These are phyloP conservation scores for Camptophora hylomeconis DNA, from an alignment of 2,329 filamentous ascomycete genomes.

Conservation along the genomic window DNA sequence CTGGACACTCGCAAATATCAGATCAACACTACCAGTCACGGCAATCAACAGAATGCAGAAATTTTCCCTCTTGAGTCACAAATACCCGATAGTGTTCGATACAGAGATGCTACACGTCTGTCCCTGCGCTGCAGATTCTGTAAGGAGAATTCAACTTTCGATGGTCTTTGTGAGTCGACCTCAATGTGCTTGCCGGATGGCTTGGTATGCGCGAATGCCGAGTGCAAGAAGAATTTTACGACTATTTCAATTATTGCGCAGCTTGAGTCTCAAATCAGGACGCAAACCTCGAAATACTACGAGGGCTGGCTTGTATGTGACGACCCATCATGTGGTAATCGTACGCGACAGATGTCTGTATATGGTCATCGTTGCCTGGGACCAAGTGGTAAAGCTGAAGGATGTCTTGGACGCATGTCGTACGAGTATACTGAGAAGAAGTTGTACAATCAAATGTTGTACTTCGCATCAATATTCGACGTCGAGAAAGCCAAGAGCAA, in stretches of 20 bases:
- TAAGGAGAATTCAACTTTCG: slow-evolving; percentile 58
- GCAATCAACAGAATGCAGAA: slow-evolving; percentile 46
- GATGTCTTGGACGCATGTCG: slow-evolving; percentile 75
- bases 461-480: slow-evolving; percentile 75
- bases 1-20: slow-evolving; percentile 82
- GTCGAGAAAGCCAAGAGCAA: slow-evolving; percentile 62
- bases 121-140: slow-evolving; percentile 70
- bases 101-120: slow-evolving; percentile 66
- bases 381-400: slow-evolving; percentile 68
- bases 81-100: slow-evolving; percentile 81
- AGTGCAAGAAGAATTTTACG: slow-evolving; percentile 52
- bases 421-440: slow-evolving; percentile 82
- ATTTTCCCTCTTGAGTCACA: slow-evolving; percentile 90
- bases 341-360: slow-evolving; percentile 84
- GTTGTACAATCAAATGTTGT: slow-evolving; percentile 89
- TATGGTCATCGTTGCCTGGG: slow-evolving; percentile 85
- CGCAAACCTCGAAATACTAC: slow-evolving; percentile 73
- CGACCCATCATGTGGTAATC: slow-evolving; percentile 71
- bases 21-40: slow-evolving; percentile 45
- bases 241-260: slow-evolving; percentile 72
- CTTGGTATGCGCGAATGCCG: slow-evolving; percentile 51
- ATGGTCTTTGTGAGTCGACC: slow-evolving; percentile 52
- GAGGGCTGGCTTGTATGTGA: slow-evolving; percentile 85
- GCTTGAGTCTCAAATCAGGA: slow-evolving; percentile 70
- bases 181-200: slow-evolving; percentile 59